These are phyloP conservation scores for Ceratobasidium sp. DNA, from an alignment of 1,284 basidiomycete species.

Conservation along the genomic window DNA sequence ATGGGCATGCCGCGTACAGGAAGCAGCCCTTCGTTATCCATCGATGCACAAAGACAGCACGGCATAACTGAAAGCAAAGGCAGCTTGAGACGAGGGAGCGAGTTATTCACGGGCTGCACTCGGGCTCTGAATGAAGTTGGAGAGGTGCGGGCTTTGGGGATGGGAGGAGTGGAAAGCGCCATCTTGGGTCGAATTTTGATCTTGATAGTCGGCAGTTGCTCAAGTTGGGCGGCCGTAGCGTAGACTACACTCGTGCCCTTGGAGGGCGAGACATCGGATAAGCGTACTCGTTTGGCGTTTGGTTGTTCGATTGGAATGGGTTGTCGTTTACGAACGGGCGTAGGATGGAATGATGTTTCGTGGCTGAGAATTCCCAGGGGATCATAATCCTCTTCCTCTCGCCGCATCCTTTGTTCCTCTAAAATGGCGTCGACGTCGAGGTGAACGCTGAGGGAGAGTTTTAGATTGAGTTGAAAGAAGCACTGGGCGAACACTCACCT, in stretches of 20 bases:
- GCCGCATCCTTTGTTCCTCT: slow-evolving; percentile 70
- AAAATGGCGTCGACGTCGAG: slow-evolving; percentile 91
- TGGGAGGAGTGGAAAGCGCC: not conserved
- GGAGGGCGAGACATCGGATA: not conserved
- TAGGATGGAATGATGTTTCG: not conserved
- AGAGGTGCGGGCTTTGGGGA: not conserved
- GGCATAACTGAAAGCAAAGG: slow-evolving; percentile 30
- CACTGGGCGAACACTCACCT: slow-evolving; percentile 67
- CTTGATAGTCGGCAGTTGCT: slow-evolving; percentile 25
- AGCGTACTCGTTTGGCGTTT: not conserved
- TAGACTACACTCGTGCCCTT: slow-evolving; percentile 2
- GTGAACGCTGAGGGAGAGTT: slow-evolving; percentile 72
- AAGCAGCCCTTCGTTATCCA: slow-evolving; percentile 69
- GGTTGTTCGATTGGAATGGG: slow-evolving; percentile 22
- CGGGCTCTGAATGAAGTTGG: slow-evolving; percentile 6
- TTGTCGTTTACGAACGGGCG: slow-evolving; percentile 43
- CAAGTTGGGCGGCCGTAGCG: slow-evolving; percentile 8
- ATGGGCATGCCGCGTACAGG: slow-evolving; percentile 78
- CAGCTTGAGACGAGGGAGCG: slow-evolving; percentile 41
- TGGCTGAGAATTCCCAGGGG: too few relatives aligned
- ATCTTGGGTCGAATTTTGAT: slow-evolving; percentile 18
- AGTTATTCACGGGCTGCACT: not conserved
- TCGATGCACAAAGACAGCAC: slow-evolving; percentile 86
- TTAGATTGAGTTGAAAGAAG: not conserved
- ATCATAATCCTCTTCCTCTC: slow-evolving; percentile 44